These are phyloP conservation scores for Plantago elongata DNA, from an alignment of 257 asterid species.

Conservation along the genomic window DNA sequence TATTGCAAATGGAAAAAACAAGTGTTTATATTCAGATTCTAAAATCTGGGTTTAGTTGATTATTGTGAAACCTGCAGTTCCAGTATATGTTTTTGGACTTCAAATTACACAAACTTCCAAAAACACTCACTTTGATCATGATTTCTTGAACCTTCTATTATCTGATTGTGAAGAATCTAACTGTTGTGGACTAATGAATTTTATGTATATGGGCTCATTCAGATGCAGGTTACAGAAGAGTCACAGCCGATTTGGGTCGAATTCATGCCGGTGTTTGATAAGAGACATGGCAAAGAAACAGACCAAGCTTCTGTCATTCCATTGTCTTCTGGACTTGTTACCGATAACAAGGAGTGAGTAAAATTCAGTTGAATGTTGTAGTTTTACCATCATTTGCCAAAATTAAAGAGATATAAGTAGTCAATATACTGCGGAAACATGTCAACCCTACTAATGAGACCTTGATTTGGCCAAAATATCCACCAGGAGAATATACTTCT, in stretches of 20 bases:
- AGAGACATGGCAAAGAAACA: constrained; percentile 25
- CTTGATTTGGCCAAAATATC: constrained; percentile 21
- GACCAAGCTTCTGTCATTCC: constrained; percentile 24
- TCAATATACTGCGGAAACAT: neutral
- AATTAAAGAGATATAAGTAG: neutral
- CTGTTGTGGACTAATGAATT: neutral
- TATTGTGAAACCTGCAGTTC: too few relatives aligned
- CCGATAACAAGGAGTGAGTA: constrained; percentile 66
- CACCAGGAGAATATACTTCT: constrained; percentile 64
- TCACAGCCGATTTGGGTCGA: constrained; percentile 69
- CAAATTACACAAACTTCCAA: too few relatives aligned
- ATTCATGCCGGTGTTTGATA: constrained; percentile 32
- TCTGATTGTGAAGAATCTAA: neutral
- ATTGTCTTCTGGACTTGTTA: constrained; percentile 41
- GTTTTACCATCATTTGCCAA: neutral
- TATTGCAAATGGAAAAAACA: neutral
- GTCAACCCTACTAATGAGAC: constrained; percentile 26
- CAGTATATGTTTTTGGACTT: too few relatives aligned
- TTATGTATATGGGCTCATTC: neutral
- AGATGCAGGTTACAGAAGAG: constrained; percentile 66
- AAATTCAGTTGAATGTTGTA: constrained; percentile 7
- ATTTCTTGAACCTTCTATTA: neutral
- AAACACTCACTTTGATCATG: too few relatives aligned
- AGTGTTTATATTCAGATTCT: too few relatives aligned
- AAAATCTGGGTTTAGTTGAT: too few relatives aligned